Evolutionary conservation across 2,329 filamentous ascomycete genomes (phyloP).

Genomic region (Dichotomopilus funicola): DNA sequence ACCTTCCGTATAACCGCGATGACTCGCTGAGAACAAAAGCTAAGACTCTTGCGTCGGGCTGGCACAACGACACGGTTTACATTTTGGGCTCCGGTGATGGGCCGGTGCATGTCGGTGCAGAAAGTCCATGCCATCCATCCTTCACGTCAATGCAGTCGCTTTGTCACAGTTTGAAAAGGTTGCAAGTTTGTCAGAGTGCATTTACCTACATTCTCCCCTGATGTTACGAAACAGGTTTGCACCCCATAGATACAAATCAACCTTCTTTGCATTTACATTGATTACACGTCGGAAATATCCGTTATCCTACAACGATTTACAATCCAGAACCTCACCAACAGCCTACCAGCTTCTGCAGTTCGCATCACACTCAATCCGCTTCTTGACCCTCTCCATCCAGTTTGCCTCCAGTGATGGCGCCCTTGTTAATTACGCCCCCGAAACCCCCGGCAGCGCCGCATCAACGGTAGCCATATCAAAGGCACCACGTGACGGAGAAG

Average conservation of each 20-base stretch:
- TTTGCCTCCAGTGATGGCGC: conserved; percentile 1
- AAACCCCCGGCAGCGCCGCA: too few species aligned
- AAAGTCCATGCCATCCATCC: conserved; percentile 6
- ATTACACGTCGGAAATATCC: conserved; percentile 1
- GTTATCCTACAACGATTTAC: not conserved
- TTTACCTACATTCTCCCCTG: not conserved
- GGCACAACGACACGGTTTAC: not conserved
- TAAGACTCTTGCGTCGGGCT: conserved; percentile 1
- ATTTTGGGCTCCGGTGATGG: not conserved
- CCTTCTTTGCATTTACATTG: not conserved
- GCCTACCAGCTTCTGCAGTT: not conserved
- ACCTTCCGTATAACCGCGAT: too few species aligned
- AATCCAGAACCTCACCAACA: conserved; percentile 1
- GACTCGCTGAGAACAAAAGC: too few species aligned
- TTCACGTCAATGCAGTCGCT: not conserved
- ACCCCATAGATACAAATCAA: not conserved
- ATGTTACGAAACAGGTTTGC: too few species aligned
- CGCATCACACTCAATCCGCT: conserved; percentile 1
- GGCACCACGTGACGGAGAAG: conserved; percentile 1
- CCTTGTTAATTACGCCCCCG: not conserved
- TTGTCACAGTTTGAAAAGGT: not conserved
- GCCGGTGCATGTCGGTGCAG: not conserved
- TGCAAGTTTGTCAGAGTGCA: not conserved
- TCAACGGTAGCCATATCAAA: not conserved
- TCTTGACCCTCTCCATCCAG: not conserved